Conservation (phyloP, 257 asterid species). For the Forsythia viridissima region DNA sequence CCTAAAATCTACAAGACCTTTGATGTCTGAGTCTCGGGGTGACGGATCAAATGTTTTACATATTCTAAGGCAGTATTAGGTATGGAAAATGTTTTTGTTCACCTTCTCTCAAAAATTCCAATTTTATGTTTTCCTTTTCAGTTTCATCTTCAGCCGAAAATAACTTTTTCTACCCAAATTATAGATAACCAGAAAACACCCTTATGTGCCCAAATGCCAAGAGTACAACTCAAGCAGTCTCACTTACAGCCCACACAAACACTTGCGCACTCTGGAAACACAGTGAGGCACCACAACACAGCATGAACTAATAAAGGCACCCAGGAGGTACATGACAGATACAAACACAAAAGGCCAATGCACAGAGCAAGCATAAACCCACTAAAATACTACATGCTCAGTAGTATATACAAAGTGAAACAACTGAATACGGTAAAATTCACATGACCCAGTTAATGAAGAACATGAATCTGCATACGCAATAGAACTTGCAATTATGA, state of each 20-base stretch:
- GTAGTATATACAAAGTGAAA: neutral
- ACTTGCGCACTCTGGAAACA: neutral
- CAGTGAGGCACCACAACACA: neutral
- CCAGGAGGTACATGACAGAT: neutral
- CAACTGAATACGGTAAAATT: neutral
- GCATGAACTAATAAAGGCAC: neutral
- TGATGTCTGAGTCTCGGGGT: too few relatives aligned
- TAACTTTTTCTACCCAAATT: neutral
- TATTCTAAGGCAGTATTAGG: neutral
- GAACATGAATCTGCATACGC: neutral
- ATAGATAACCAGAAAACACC: neutral
- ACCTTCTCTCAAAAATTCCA: neutral
- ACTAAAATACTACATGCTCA: neutral
- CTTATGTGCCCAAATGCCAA: neutral
- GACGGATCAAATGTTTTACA: too few relatives aligned
- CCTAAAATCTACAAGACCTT: too few relatives aligned
- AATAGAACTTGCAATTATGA: neutral
- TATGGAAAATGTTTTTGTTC: neutral
- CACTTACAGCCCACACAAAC: neutral
- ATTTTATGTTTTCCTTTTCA: neutral
- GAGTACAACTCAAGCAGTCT: neutral
- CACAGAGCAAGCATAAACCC: neutral
- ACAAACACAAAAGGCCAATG: too few relatives aligned
- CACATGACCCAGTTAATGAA: neutral
- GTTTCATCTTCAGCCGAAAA: neutral